Evolutionary conservation across 2,329 filamentous ascomycete genomes (phyloP).

Genomic region (Biscogniauxia marginata): DNA sequence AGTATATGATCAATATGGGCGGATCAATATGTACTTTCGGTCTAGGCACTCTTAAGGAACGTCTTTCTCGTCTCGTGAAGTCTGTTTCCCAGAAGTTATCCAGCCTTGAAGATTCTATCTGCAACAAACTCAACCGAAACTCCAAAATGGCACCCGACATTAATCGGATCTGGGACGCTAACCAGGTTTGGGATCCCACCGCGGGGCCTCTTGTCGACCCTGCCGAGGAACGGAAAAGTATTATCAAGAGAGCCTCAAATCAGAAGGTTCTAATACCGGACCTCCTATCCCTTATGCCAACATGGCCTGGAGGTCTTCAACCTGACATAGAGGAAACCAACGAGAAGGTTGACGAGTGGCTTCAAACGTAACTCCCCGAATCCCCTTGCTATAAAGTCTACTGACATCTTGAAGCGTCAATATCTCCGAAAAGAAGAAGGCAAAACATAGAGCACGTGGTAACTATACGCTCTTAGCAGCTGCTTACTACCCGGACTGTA

Average conservation of each 20-base stretch:
- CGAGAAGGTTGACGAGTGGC: constrained; percentile 28
- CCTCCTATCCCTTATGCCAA: constrained; percentile 29
- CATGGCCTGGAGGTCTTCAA: constrained; percentile 26
- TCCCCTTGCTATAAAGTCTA: background rate
- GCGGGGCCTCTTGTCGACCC: background rate
- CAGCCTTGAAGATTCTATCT: background rate
- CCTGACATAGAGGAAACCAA: constrained; percentile 28
- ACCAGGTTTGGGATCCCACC: constrained; percentile 1
- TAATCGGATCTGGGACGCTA: constrained; percentile 10
- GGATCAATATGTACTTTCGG: background rate
- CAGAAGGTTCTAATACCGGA: constrained; percentile 28
- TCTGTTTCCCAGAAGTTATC: background rate
- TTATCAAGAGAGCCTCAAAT: constrained; percentile 23
- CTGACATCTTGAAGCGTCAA: constrained; percentile 23
- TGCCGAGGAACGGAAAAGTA: constrained; percentile 21
- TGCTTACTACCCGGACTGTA: constrained; percentile 29
- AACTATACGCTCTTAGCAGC: constrained; percentile 28
- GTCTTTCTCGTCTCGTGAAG: background rate
- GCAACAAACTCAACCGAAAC: background rate
- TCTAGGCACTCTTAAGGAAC: background rate
- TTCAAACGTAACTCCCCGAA: constrained; percentile 21
- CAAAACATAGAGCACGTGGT: constrained; percentile 27
- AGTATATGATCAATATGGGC: background rate
- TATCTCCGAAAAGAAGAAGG: constrained; percentile 26
- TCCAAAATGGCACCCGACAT: constrained; percentile 23